phyloP scores from a whole-genome alignment of 495 filamentous ascomycete species.

The Sphaerosporella brunnea region DNA sequence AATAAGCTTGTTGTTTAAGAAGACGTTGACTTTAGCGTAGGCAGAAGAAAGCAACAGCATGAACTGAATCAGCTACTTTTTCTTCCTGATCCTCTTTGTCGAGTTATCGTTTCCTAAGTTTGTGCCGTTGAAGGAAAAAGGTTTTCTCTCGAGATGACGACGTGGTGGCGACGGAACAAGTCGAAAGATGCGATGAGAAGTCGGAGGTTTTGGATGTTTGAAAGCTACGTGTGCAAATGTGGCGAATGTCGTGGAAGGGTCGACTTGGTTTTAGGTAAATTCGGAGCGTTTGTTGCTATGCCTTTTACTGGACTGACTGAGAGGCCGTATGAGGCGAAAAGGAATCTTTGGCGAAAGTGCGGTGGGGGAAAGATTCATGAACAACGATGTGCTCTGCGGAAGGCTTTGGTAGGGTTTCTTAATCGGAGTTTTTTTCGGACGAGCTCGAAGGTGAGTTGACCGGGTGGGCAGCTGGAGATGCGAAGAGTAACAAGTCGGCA shows the following conservation, averaged over 20 bases:
- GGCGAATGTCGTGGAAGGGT: constrained; percentile 1
- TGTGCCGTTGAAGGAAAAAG: constrained; percentile 1
- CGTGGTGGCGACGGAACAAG: constrained; percentile 4
- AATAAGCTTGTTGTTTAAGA: constrained; percentile 6
- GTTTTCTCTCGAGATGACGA: background rate
- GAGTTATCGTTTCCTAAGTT: background rate
- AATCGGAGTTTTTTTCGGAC: background rate
- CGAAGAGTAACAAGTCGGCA: too few relatives aligned
- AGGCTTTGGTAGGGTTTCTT: background rate
- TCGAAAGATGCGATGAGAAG: constrained; percentile 5
- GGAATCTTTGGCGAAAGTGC: constrained; percentile 24
- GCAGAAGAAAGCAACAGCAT: constrained; percentile 24
- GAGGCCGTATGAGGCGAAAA: constrained; percentile 26
- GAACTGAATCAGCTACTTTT: constrained; percentile 12
- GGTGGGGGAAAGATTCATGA: constrained; percentile 27
- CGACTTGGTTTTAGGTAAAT: constrained; percentile 19
- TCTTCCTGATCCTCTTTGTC: background rate
- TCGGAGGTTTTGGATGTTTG: constrained; percentile 11
- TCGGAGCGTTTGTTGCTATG: constrained; percentile 18
- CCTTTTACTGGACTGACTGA: constrained; percentile 23
- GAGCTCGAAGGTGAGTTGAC: too few relatives aligned
- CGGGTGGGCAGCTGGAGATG: too few relatives aligned
- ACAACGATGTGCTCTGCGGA: constrained; percentile 15
- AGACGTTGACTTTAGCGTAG: constrained; percentile 15
- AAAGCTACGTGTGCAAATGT: constrained; percentile 13